Base-by-base conservation (phyloP, 371 early-diverging fungal species). In the Mucor piriformis region DNA sequence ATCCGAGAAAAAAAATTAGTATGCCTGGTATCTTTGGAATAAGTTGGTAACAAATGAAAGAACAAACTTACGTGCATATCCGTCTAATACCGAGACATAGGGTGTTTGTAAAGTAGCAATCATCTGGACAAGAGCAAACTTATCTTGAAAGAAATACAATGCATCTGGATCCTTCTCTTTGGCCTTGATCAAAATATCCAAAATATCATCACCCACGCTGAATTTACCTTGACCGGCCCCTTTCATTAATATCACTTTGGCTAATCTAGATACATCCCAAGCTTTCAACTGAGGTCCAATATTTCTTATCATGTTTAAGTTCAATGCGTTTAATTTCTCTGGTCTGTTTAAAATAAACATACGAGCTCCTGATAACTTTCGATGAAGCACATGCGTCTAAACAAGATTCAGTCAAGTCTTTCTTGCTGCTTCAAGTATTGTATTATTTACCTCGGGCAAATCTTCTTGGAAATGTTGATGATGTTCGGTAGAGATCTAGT, bases 171-270 rank as follows among this genome's bases (percentile, higher is more conserved):
- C 83, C 23, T 74, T 75, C n/a, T 50, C 44, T 61, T 79, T 50
- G 23, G 68, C 71, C 56, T 67, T 69, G 1, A 52, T 54, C 32
- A 78, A 62, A 3, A 67, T 44, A 33, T 82, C 75, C 67, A 90
- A 87, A 20, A 98, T 93, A 76, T 98, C 99, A 32, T 98, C 99
- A 11, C 99, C 98, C 10, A 95, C 95, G 73, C 98, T 96, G 67
- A 96, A 97, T 33, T 92, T 94, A 50, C 84, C 83, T 23, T 80
- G 80, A 33, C 88, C 91, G 21, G 78, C 81, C 1, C 88, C 86
- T 54, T 91, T 90, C 63, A 97, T 66, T 18, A 97, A 73, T 55
- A 97, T 92, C 32, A 95, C 89, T 72, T 94, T 95, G 70, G 91
- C 88, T 35, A 92, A 74, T 46, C 92, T 91, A 6, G 94, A 93